Evolutionary conservation across 2,329 filamentous ascomycete genomes (phyloP), one percentile per base, ranked within the genome.

Genomic region (Botrytis galanthina): DNA sequence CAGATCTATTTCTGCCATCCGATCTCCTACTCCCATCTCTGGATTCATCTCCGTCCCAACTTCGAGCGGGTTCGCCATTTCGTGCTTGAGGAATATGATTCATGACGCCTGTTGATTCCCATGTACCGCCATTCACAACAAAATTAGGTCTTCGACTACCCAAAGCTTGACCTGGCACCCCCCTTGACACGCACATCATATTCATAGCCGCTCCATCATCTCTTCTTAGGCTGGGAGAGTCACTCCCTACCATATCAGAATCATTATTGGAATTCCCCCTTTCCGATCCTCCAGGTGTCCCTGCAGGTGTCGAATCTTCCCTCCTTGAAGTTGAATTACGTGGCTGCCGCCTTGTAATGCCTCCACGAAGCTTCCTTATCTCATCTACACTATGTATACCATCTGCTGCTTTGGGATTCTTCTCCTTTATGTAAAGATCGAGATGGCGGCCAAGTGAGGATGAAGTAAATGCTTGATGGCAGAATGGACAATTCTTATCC

Each of bases 401-500:
- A 83, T 98, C 95, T 10, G 92, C 85, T 1, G 91, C 87, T 82
- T 95, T 96, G 1, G 95, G 94, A 82, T 98, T 98, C 84, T 94
- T 97, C 74, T 94, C 92, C 80, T 94, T 95, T 79, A 98, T 95
- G 82, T 97, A 98, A 57, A 97, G 89, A 82, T 98, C 95, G 77
- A 98, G 90, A 83, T 98, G 95, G 63, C 95, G 92, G 68, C 95
- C 95, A 71, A 98, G 89, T 3, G 94, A 97, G 26, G 94, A 97
- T 1, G 95, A 98, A 26, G 95, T 98, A 81, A 98, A 98, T 10
- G 92, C 87, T 82, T 97, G 94, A 64, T 90, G 87, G 82, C 95
- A 98, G 84, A 93, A 98, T 51, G 91, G 93, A 82, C 95, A 98
- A 76, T 87, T 91, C 81, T 93, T 94, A 84, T 98, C 95, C 83